A percentile compares a stretch with the other conserved stretches of the same genome.
Evolutionary conservation across 805 yeast genomes (phyloP).

Genomic region (Lipomyces kockii): DNA sequence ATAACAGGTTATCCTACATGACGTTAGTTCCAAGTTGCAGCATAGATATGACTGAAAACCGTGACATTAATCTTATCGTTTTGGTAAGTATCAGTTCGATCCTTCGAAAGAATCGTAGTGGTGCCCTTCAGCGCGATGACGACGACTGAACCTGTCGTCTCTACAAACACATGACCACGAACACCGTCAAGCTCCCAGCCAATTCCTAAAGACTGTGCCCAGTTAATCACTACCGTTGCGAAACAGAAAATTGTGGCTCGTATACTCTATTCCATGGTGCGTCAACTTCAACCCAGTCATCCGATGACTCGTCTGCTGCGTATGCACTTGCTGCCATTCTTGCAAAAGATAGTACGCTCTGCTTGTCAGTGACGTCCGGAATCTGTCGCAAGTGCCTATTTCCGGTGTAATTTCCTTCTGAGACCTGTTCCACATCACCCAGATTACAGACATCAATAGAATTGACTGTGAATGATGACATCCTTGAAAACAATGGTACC

Average conservation of each 20-base stretch:
- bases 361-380: constrained; percentile 77
- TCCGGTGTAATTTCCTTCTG: not conserved
- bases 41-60: not conserved
- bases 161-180: constrained; percentile 87
- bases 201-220: constrained; percentile 57
- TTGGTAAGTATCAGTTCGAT: constrained; percentile 68
- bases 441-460: not conserved
- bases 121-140: constrained; percentile 91
- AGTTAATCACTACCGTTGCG: constrained; percentile 13
- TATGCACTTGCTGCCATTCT: constrained; percentile 90
- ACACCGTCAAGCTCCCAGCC: constrained; percentile 90
- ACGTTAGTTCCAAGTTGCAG: not conserved
- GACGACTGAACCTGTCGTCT: constrained; percentile 58
- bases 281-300: constrained; percentile 82
- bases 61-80: constrained; percentile 71
- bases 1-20: constrained; percentile 72
- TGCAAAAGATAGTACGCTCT: constrained; percentile 76
- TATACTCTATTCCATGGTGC: constrained; percentile 32
- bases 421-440: not conserved
- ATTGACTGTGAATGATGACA: not conserved
- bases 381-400: constrained; percentile 43
- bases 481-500: not conserved
- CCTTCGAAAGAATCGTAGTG: constrained; percentile 69
- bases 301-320: constrained; percentile 72
- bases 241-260: not conserved